Evolutionary conservation across 208 protist genomes (phyloP), one percentile per base, ranked within the genome.

Genomic region (Angomonas ambiguus): DNA sequence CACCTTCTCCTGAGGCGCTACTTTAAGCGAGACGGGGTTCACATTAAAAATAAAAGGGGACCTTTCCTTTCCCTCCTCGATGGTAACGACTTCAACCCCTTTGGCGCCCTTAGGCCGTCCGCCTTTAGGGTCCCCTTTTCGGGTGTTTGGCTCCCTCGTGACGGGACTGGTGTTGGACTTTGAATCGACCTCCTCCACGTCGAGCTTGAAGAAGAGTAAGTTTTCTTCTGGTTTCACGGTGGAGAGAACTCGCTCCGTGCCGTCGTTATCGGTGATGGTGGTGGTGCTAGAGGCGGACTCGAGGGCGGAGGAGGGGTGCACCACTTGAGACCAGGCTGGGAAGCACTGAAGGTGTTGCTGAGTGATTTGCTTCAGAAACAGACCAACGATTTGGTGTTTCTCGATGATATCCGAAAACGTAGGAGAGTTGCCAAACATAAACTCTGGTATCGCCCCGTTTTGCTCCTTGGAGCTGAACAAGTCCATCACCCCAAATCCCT

Each of bases 331-430:
- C 45, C 45, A 53, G 18, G 16, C 20, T 5, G 45, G 45, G 20
- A 53, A 53, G 45, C 45, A 53, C 45, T 53, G 45, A 27, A 8
- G 45, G 4, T 53, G 45, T n/a, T 53, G 10, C 20, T 53, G 45
- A 24, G 13, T 20, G 18, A 53, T 24, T 13, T 13, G 3, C 45
- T 53, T 53, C 4, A 27, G 20, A 8, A 53, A 20, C 13, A n/a
- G 4, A 3, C 8, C 16, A 4, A 53, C 18, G 18, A 53, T 53
- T 53, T 53, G 45, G 20, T 53, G 45, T n/a, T 20, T 8, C 16
- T 53, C 45, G 24, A 53, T 53, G 16, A 53, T 20, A 20, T 53
- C 45, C 4, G 45, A 13, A n/a, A 53, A 53, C 18, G 8, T 27
- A 5, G 13, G 45, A 22, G 18, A 13, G 8, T 20, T n/a, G 18